Evolutionary conservation across 495 filamentous ascomycete genomes (phyloP), one percentile per base, ranked within the genome.

Genomic region (Xylaria nigripes): DNA sequence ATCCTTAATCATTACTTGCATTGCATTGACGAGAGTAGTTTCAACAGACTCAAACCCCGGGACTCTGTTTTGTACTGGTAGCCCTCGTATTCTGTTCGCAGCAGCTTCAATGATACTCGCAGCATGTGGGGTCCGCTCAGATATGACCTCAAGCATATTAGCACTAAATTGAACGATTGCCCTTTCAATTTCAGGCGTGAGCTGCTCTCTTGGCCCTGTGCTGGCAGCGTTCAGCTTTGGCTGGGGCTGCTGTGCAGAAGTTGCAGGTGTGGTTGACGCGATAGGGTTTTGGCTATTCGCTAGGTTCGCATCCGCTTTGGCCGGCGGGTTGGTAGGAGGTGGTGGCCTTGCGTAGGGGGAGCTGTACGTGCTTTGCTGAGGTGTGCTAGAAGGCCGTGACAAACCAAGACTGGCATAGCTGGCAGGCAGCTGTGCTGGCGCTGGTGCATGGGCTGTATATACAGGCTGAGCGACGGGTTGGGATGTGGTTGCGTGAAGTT

Each of bases 301-400:
- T 3, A 44, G 27, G 16, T 45, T 40, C 16, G 24, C 29, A 30
- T 67, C 61, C 32, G 55, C 46, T 49, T 64, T 64, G 40, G 59
- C 50, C 8, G 56, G 51, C 6, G 56, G 45, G 34, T 48, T 64
- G 29, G 55, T 21, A 19, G 62, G 61, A 12, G 67, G 62, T 6
- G 72, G 62, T 22, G 65, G 65, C 44, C 71, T 64, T 34, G 68
- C 62, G 50, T 77, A 74, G 8, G 74, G 73, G 6, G 74, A 75
- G 36, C 67, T 70, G 50, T 76, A 76, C 3, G 71, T 62, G 27
- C 67, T 64, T 44, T 65, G 56, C 48, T 70, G 69, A 23, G 62
- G n/a, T 22, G 57, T 67, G 21, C 59, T 69, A 21, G 65, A 47
- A 25, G 64, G 70, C 15, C 68, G 65, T 19, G 66, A 56, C 15